These are phyloP conservation scores for Cyberlindnera samutprakarnensis DNA, from an alignment of 805 yeast species.

Conservation along the genomic window DNA sequence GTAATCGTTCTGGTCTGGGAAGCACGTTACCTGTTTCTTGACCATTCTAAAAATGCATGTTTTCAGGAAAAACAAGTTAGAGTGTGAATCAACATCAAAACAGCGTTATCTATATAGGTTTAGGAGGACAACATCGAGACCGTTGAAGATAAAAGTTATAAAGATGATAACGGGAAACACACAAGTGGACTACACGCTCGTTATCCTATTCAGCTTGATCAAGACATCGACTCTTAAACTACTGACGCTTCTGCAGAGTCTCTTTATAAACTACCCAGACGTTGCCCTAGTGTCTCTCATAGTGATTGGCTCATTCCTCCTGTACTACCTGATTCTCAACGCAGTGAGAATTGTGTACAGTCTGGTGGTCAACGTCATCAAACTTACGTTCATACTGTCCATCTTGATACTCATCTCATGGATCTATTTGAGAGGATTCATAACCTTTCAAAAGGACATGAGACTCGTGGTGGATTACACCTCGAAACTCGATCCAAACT, in stretches of 20 bases:
- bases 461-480: not conserved
- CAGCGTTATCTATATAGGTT: too few relatives aligned
- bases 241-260: slow-evolving; percentile 13
- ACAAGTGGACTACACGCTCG: slow-evolving; percentile 15
- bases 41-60: too few relatives aligned
- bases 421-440: not conserved
- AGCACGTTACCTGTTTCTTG: too few relatives aligned
- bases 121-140: too few relatives aligned
- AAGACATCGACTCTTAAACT: not conserved
- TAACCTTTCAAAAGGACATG: not conserved
- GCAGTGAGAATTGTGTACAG: slow-evolving; percentile 15
- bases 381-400: not conserved
- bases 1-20: too few relatives aligned
- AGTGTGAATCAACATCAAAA: too few relatives aligned
- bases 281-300: slow-evolving; percentile 18
- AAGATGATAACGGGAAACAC: slow-evolving; percentile 17
- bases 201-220: slow-evolving; percentile 3
- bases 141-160: not conserved
- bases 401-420: not conserved
- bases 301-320: slow-evolving; percentile 15
- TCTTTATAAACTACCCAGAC: slow-evolving; percentile 26
- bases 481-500: too few relatives aligned
- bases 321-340: slow-evolving; percentile 25
- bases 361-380: not conserved
- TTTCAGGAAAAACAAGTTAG: too few relatives aligned